Base-by-base conservation (phyloP, 2,329 filamentous ascomycete genomes). In the Claviceps africana region DNA sequence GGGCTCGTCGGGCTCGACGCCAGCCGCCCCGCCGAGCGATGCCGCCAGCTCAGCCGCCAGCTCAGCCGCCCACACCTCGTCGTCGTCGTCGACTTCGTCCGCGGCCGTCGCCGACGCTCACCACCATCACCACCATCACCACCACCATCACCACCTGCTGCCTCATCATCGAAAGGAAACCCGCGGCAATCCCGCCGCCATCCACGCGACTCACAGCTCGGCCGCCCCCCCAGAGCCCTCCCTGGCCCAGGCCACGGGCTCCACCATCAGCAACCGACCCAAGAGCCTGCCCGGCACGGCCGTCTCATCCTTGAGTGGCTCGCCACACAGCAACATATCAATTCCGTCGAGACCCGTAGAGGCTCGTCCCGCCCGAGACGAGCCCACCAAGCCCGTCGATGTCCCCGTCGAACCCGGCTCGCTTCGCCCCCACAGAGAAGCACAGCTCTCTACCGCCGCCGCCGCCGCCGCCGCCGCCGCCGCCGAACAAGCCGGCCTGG, bases 171-270 rank as follows among this genome's bases (percentile, higher is more conserved):
- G 63, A 55, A 68, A 71, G 51, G 65, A 67, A 56, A 59, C 61
- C 37, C 64, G 65, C 65, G 75, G 76, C 61, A 76, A 76, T 61
- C 75, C 78, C 61, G 71, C 76, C 61, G 71, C 77, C 54, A 72
- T 77, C 57, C 76, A 79, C 57, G 70, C 72, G 56, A 70, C 73
- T 54, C 76, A 78, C 58, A 73, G 77, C 57, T 76, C 74, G 54
- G 75, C 74, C 59, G 79, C 76, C 52, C 78, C 79, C 48, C 80
- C 80, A 54, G 80, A 83, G 67, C 73, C 76, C 51, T 82, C 80
- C 49, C 73, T 79, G 56, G 74, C 79, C 57, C 78, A 80, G 65
- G 79, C 79, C 49, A 73, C 77, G 53, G 78, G 77, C 58, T 78
- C 76, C 53, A 77, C 74, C 56, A 70, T 70, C 55, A 68, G 70